Evolutionary conservation across 805 yeast species (phyloP), one percentile per base, ranked within the genome.

Genomic region (Phaffomyces antillensis): DNA sequence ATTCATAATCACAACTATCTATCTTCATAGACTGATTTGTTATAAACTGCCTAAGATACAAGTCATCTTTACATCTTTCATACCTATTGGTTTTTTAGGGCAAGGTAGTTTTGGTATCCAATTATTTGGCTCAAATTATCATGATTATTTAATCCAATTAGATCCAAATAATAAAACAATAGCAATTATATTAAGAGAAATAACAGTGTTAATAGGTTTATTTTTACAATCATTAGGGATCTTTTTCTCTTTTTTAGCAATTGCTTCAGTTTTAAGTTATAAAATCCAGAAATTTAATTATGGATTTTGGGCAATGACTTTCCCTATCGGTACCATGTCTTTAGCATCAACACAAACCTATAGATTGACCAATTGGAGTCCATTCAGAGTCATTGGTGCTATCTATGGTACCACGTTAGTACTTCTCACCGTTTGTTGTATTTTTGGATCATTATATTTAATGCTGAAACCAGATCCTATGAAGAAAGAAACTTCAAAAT

Each of bases 291-390:
- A 51, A 30, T 81, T 78, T 65, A 66, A 69, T 26, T 70, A 71
- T 50, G 72, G 76, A 1, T 79, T 79, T 78, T 86, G 96, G 96
- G 80, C 89, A 16, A 76, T 85, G 70, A 85, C 96, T 51, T 89
- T 89, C 81, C 96, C 96, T 5, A 56, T 88, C 54, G 96, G 96
- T 2, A 86, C 95, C 0, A 79, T 86, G 82, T 70, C 83, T 0
- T 60, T 83, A 13, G 77, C 87, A 3, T 72, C 77, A 46, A 61
- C 68, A 10, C 74, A 77, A 52, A 57, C 88, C 17, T 81, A 69
- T 36, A 54, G 49, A 4, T 58, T 73, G 3, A 76, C 75, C 40
- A 73, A 73, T 2, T 58, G 83, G 52, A 56, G 61, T 11, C 77
- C 85, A 0, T 85, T 86, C 62, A 71, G 76, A 50, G 80, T 82